Percentiles rank a stretch among this genome's conserved stretches.
phyloP scores from a whole-genome alignment of 768 basidiomycete genomes.

The Russula foetens region DNA sequence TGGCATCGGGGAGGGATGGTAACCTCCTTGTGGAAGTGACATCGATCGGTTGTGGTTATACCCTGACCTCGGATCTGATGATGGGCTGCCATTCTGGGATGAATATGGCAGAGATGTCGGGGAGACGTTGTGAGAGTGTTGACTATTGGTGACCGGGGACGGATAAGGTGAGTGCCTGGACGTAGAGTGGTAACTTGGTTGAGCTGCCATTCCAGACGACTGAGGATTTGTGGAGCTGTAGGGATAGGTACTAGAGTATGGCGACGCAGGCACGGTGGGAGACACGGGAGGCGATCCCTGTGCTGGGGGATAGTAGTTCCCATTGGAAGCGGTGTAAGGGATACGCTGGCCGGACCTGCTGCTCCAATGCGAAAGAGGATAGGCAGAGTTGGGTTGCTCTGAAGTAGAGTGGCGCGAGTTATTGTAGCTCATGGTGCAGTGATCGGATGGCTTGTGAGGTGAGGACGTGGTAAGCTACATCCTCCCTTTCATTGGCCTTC shows the following conservation, averaged over 20 bases:
- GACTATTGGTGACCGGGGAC: not conserved
- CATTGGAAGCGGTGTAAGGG: constrained; percentile 11
- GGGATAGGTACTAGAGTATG: constrained; percentile 7
- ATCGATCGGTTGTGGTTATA: constrained; percentile 14
- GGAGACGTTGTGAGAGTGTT: not conserved
- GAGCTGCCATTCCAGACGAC: constrained; percentile 6
- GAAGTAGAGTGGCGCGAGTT: constrained; percentile 18
- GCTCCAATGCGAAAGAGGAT: constrained; percentile 15
- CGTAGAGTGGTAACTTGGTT: constrained; percentile 8
- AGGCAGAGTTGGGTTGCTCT: constrained; percentile 8
- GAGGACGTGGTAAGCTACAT: constrained; percentile 11
- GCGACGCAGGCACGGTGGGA: not conserved
- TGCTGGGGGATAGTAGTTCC: constrained; percentile 7
- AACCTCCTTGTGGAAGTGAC: constrained; percentile 11
- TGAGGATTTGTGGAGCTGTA: constrained; percentile 2
- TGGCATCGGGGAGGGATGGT: not conserved
- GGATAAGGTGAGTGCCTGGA: constrained; percentile 10
- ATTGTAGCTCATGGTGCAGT: constrained; percentile 16
- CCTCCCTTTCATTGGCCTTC: constrained; percentile 12
- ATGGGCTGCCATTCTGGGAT: constrained; percentile 1
- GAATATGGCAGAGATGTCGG: constrained; percentile 9
- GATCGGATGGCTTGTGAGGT: constrained; percentile 2
- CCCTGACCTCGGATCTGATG: constrained; percentile 6
- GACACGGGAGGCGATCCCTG: constrained; percentile 16
- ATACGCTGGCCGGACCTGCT: constrained; percentile 14